Evolutionary conservation across 2,329 filamentous ascomycete species (phyloP), one percentile per base, ranked within the genome.

Genomic region (Fusarium abutilonis): DNA sequence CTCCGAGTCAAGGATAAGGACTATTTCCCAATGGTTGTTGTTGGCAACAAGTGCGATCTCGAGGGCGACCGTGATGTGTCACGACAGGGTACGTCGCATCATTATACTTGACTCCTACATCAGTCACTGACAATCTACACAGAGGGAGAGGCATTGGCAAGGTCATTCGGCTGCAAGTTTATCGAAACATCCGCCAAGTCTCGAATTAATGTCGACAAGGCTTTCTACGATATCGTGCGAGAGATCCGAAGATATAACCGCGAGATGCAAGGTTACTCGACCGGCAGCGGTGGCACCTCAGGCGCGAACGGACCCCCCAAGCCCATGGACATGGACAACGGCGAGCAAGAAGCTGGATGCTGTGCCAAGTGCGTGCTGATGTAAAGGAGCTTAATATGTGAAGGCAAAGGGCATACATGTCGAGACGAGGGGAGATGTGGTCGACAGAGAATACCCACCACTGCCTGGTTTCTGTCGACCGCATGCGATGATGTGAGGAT

Each of bases 111-210:
- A 26, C 23, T 17, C n/a, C 5, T 19, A 9, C 36, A 52, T 34
- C n/a, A 49, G 52, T 62, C 23, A 23, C 63, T 67, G 54, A 70
- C 51, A 42, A 68, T 23, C 9, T 34, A 10, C 51, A 72, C 78
- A 97, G 94, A 98, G 88, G 94, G 94, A 72, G 90, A 95, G 79
- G 86, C 88, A 58, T 83, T 98, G 68, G 94, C 93, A 64, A 86
- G 86, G 70, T 88, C 89, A 65, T 98, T 99, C 78, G 89, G 89
- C 75, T 99, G 95, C 89, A 96, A 95, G 76, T 99, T 98, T 82
- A 96, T 98, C 80, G 95, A 99, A 83, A 98, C 95, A 11, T 99
- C 95, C 38, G 95, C 95, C 68, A 99, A 98, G 82, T 96, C 93
- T 63, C 90, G 94, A 76, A 96, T 95, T 82, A 97, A 98, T 75